Evolutionary conservation across 176 grass and related monocot genomes (phyloP), one percentile per base, ranked within the genome.

Genomic region (Olyra latifolia): DNA sequence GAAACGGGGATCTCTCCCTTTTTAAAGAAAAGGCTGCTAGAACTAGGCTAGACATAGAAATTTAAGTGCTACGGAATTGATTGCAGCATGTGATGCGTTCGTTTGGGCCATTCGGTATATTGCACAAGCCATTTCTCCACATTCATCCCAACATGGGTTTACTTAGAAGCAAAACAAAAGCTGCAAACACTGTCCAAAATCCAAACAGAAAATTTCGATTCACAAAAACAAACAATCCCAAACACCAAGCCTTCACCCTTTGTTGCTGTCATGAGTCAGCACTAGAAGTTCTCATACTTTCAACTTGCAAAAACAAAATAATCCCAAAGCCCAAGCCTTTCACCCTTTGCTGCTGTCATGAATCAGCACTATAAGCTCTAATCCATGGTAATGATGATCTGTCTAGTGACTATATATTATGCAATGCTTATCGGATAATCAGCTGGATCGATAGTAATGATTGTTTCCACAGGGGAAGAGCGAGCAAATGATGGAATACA

Each of bases 401-500:
- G 70, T 54, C 19, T 7, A n/a, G 7, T 19, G 24, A 50, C 69
- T 71, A 32, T 52, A 50, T 23, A 71, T 71, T n/a, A 15, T 24
- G 41, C 39, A 9, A 8, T 12, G 17, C 29, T 54, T 53, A 9
- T n/a, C 9, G 3, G 7, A 38, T 32, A 54, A 10, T 59, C 4
- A 72, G 25, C 46, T 72, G 52, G 35, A 41, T 35, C 32, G 4
- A 35, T 35, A 35, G 4, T 35, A 35, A 35, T 4, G 16, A 43
- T 78, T 53, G 16, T 2, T 60, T 79, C 49, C 9, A 0, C 78
- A 94, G 92, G 92, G 89, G 0, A 94, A 87, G 46, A 89, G 86
- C 1, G 92, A 94, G 76, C 92, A 94, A 35, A 94, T 94, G 92
- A 79, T 86, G 17, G 92, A 94, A 17, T 94, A 94, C 75, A 94